These are phyloP conservation scores for Hypomyces perniciosus DNA, from an alignment of 2,329 filamentous ascomycete species.

Conservation along the genomic window DNA sequence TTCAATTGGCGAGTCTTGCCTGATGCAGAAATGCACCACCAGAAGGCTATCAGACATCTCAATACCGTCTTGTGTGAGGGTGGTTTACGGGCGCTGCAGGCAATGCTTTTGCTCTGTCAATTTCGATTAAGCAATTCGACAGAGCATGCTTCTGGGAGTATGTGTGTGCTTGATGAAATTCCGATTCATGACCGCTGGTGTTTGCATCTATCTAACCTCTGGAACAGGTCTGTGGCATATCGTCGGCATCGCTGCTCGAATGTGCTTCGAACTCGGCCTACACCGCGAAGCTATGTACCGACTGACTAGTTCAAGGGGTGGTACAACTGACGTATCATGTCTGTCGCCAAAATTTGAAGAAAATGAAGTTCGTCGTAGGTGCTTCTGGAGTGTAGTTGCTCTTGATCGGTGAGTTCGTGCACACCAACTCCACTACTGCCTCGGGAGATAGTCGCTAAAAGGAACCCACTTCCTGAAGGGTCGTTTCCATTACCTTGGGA, in stretches of 20 bases:
- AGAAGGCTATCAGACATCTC: conserved; percentile 32
- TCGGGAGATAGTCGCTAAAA: too few species aligned
- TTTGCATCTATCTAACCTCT: conserved; percentile 19
- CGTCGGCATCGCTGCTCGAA: conserved; percentile 35
- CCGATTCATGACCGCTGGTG: neutral
- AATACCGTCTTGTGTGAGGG: conserved; percentile 31
- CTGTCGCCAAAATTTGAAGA: conserved; percentile 16
- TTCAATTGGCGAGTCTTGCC: conserved; percentile 38
- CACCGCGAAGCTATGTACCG: conserved; percentile 33
- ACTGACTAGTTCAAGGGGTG: conserved; percentile 4
- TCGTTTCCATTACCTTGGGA: too few species aligned
- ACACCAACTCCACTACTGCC: too few species aligned
- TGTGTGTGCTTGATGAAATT: too few species aligned
- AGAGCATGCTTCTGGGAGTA: conserved; percentile 15
- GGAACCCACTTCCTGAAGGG: too few species aligned
- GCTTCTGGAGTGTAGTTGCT: conserved; percentile 38
- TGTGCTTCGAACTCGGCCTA: conserved; percentile 35
- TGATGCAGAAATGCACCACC: conserved; percentile 36
- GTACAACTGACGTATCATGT: neutral
- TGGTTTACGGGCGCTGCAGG: conserved; percentile 33
- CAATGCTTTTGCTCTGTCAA: conserved; percentile 37
- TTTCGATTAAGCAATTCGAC: conserved; percentile 36
- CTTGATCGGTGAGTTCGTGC: conserved; percentile 26
- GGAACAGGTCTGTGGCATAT: conserved; percentile 39
- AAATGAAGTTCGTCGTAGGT: conserved; percentile 31